phyloP scores from a whole-genome alignment of 345 rosid species.

The Eucalyptus erythrocorys region DNA sequence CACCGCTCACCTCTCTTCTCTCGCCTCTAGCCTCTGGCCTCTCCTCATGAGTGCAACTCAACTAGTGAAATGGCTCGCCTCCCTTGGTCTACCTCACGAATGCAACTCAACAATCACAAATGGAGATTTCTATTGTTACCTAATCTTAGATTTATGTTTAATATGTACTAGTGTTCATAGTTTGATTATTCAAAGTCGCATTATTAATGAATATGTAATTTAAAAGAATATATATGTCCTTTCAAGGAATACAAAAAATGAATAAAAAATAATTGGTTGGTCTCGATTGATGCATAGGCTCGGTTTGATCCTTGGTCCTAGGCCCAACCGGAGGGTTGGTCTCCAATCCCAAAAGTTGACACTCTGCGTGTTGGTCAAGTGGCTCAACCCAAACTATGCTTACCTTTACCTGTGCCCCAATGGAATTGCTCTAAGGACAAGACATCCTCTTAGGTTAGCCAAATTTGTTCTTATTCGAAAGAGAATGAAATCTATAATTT shows the following conservation, averaged over 20 bases:
- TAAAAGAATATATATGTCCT: neutral
- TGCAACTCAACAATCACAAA: neutral
- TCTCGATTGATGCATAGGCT: rapidly evolving
- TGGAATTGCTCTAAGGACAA: neutral
- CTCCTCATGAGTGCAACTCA: too few relatives aligned
- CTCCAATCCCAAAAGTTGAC: neutral
- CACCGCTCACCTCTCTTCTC: neutral
- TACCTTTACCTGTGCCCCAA: too few relatives aligned
- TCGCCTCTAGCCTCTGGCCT: too few relatives aligned
- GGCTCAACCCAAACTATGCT: neutral
- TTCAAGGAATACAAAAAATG: neutral
- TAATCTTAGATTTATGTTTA: too few relatives aligned
- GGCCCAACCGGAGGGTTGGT: neutral
- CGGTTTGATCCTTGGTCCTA: neutral
- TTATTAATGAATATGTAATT: too few relatives aligned
- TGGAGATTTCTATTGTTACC: neutral
- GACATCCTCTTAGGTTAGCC: neutral
- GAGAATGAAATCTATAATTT: neutral
- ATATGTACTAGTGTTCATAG: neutral
- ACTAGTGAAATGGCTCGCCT: too few relatives aligned
- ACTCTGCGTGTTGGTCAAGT: too few relatives aligned
- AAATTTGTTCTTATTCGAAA: neutral
- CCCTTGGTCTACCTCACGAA: neutral
- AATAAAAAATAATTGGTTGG: too few relatives aligned
- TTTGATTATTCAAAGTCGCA: too few relatives aligned